These are phyloP conservation scores for Alloteropsis angusta DNA, from an alignment of 202 grass and related monocot species.

Conservation along the genomic window DNA sequence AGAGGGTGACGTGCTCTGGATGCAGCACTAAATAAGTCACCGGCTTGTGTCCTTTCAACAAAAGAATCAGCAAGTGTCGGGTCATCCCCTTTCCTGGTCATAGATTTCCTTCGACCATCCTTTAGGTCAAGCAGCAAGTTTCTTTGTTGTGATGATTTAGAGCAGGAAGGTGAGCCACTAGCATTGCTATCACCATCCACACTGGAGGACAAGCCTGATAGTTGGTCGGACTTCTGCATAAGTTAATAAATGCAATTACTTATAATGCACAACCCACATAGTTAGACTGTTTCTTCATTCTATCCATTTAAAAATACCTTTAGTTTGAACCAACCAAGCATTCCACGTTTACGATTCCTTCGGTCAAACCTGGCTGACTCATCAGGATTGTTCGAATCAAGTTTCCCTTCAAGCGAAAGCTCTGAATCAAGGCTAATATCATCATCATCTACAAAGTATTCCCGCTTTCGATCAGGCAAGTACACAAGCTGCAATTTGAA, in stretches of 20 bases:
- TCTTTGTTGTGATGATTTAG: constrained; percentile 68
- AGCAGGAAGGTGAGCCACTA: constrained; percentile 64
- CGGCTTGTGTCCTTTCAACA: constrained; percentile 80
- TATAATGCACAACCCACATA: neutral
- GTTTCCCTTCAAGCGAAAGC: constrained; percentile 63
- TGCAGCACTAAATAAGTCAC: constrained; percentile 84
- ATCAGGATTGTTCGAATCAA: constrained; percentile 48
- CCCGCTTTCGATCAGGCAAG: constrained; percentile 84
- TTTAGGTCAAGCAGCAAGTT: constrained; percentile 60
- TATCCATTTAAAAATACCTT: constrained; percentile 46
- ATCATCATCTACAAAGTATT: constrained; percentile 66
- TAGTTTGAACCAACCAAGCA: constrained; percentile 96
- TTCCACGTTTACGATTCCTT: constrained; percentile 83
- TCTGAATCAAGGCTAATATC: constrained; percentile 80
- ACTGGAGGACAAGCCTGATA: constrained; percentile 46
- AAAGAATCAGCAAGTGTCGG: constrained; percentile 38
- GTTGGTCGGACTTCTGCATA: constrained; percentile 75
- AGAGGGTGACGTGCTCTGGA: constrained; percentile 43
- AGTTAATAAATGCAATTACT: constrained; percentile 8
- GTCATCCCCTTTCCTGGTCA: constrained; percentile 67
- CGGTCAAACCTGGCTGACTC: constrained; percentile 57
- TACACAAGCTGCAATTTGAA: constrained; percentile 75
- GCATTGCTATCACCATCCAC: constrained; percentile 60
- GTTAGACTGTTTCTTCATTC: neutral
- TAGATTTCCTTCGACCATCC: constrained; percentile 84